Percentiles rank a stretch among this genome's conserved stretches.
phyloP scores from a whole-genome alignment of 305 asterid genomes.

The Ilex paraguariensis region DNA sequence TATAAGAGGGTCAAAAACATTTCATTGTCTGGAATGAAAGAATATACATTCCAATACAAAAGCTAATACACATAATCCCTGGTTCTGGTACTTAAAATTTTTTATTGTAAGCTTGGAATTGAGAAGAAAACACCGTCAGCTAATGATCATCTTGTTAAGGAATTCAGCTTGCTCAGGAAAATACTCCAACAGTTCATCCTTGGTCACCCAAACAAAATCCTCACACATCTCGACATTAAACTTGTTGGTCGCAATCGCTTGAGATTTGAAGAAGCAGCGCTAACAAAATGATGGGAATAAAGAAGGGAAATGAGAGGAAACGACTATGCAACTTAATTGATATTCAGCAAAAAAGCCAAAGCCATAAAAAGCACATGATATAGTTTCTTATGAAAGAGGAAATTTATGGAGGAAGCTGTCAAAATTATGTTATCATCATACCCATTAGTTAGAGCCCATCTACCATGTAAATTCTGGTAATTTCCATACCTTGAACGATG shows the following conservation, averaged over 20 bases:
- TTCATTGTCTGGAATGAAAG: too few relatives aligned
- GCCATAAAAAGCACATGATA: too few relatives aligned
- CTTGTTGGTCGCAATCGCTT: constrained; percentile 72
- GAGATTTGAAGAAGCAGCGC: constrained; percentile 92
- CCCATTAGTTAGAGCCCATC: too few relatives aligned
- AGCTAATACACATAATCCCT: too few relatives aligned
- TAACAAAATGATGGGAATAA: constrained; percentile 23
- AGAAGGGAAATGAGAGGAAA: background rate
- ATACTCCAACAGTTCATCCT: constrained; percentile 81
- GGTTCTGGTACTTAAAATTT: too few relatives aligned
- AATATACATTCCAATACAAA: too few relatives aligned
- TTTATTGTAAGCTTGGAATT: too few relatives aligned
- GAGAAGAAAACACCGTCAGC: constrained; percentile 30
- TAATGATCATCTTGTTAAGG: constrained; percentile 78
- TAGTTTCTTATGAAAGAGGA: too few relatives aligned
- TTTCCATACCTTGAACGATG: constrained; percentile 49
- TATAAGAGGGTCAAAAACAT: too few relatives aligned
- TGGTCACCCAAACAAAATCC: constrained; percentile 84
- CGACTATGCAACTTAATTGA: too few relatives aligned
- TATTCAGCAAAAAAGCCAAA: background rate
- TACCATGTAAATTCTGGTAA: background rate
- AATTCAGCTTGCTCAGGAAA: constrained; percentile 75
- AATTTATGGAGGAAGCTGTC: background rate
- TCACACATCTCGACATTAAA: constrained; percentile 46
- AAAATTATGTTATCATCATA: background rate